Evolutionary conservation across 306 rosid genomes (phyloP), one percentile per base, ranked within the genome.

Genomic region (Dryas alaskensis): DNA sequence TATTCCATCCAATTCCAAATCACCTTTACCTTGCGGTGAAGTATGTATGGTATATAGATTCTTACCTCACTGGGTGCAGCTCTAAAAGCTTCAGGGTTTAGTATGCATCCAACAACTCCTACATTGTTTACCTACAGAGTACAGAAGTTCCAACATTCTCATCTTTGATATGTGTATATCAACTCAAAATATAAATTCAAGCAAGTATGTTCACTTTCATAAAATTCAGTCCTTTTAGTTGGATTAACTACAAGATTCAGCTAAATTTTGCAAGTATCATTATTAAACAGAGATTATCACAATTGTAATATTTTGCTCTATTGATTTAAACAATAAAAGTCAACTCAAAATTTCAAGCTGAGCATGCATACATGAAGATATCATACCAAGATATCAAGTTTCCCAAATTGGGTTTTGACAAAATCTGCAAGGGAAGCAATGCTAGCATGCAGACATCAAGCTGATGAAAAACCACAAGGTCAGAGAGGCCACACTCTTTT

Each of bases 391-490:
- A 79, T 79, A 62, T 83, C 83, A 64, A 83, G 79, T 55, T 75
- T 83, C 1, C 81, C 83, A 48, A 79, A 79, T 4, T 60, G 81
- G 69, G 79, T 73, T 48, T 59, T 73, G 74, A 83, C 37, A 57
- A 83, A 83, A 52, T 76, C 67, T 9, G 77, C 84, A 19, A 83
- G 44, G 43, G 79, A 72, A 67, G 55, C 31, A 31, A 73, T 19
- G 22, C 64, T 80, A 4, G 58, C 27, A 62, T 84, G 68, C n/a
- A n/a, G 9, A 83, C 77, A 62, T 83, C 87, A 22, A 83, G 87
- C 81, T 76, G 76, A 76, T 80, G 82, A 76, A 79, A 83, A 1
- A 86, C 84, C n/a, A n/a, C n/a, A n/a, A n/a, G n/a, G n/a, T n/a
- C n/a, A n/a, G n/a, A n/a, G n/a, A n/a, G n/a, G n/a, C n/a, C n/a